These are phyloP conservation scores for Microdochium bolleyi DNA, from an alignment of 2,329 filamentous ascomycete species.

Conservation along the genomic window DNA sequence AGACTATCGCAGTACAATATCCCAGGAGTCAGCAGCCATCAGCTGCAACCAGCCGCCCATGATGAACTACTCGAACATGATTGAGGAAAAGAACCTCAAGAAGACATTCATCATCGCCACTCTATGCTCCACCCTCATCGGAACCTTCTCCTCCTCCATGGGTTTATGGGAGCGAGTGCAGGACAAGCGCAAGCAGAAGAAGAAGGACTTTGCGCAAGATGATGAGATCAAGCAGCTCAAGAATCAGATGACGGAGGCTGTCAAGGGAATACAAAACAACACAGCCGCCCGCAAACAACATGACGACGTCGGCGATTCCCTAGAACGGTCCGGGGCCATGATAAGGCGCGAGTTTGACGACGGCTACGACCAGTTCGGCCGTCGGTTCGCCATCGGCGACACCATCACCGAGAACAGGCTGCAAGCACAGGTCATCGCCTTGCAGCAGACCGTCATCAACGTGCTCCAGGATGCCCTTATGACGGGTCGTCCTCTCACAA, in stretches of 20 bases:
- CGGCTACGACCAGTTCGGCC: constrained; percentile 19
- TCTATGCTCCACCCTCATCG: constrained; percentile 27
- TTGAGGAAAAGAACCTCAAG: constrained; percentile 25
- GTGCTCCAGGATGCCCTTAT: constrained; percentile 25
- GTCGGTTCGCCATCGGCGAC: constrained; percentile 26
- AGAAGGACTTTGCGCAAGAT: constrained; percentile 22
- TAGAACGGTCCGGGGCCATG: constrained; percentile 19
- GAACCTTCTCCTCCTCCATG: constrained; percentile 26
- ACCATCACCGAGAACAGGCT: constrained; percentile 24
- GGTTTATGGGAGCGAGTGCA: constrained; percentile 26
- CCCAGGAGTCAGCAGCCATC: background rate
- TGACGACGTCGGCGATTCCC: constrained; percentile 16
- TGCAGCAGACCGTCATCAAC: constrained; percentile 27
- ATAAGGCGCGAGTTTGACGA: constrained; percentile 25
- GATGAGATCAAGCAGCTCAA: constrained; percentile 21
- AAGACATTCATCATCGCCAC: constrained; percentile 30
- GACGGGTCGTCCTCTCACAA: constrained; percentile 14
- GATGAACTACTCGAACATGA: constrained; percentile 16
- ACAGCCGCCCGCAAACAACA: constrained; percentile 3
- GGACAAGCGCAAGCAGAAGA: constrained; percentile 21
- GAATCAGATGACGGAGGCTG: constrained; percentile 11
- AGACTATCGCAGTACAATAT: no score
- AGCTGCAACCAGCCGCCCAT: background rate
- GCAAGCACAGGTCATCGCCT: constrained; percentile 26
- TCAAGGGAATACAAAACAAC: constrained; percentile 8